Percentiles rank a stretch among this genome's conserved stretches.
Conservation (phyloP, 345 rosid species). For the Laguncularia racemosa region DNA sequence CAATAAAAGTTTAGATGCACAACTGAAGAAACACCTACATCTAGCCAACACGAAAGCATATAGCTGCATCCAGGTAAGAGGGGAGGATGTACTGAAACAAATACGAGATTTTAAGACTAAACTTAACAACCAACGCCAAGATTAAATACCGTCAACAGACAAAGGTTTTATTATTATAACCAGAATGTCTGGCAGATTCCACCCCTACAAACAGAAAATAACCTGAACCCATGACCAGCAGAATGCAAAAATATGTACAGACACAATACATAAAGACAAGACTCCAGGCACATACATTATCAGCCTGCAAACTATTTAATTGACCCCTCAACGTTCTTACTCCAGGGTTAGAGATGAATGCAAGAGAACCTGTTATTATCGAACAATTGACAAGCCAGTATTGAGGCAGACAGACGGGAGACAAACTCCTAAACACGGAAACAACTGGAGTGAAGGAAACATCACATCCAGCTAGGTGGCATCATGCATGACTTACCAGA, state of each 20-base stretch:
- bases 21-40: too few species aligned
- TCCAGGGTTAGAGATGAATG: neutral
- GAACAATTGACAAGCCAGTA: neutral
- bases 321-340: neutral
- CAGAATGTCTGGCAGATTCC: constrained; percentile 29
- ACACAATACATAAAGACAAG: constrained; percentile 10
- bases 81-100: too few species aligned
- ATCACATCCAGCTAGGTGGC: constrained; percentile 5
- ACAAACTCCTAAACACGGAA: neutral
- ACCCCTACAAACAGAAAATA: constrained; percentile 13
- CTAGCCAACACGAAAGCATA: too few species aligned
- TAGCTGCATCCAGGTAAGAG: too few species aligned
- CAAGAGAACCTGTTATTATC: neutral
- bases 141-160: neutral
- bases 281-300: constrained; percentile 18
- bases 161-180: constrained; percentile 24
- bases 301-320: constrained; percentile 1
- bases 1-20: too few species aligned
- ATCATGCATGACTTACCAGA: constrained; percentile 1
- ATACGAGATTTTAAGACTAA: too few species aligned
- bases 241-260: constrained; percentile 31
- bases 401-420: neutral
- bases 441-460: neutral
- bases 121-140: neutral
- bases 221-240: constrained; percentile 25